A percentile compares a stretch with the other conserved stretches of the same genome.
Conservation (phyloP, 495 filamentous ascomycete genomes). For the Talaromyces borbonicus region DNA sequence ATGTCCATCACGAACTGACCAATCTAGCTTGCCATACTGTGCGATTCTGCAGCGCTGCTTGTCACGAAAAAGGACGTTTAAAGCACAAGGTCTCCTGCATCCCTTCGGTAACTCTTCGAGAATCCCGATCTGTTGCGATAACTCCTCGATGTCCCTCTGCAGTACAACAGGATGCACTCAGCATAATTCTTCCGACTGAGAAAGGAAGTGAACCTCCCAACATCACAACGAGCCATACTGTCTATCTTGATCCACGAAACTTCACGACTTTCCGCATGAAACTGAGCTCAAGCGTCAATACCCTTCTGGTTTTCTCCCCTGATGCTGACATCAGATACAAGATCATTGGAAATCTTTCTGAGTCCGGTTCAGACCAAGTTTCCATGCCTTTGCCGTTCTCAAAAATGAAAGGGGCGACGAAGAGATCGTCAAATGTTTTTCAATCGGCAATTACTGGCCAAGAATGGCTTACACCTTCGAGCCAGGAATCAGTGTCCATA, state of each 20-base stretch:
- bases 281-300: conserved; percentile 19
- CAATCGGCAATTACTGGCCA: background rate
- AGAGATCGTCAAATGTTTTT: conserved; percentile 1
- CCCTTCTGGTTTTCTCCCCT: conserved; percentile 19
- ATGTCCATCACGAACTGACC: background rate
- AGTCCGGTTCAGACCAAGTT: background rate
- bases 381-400: background rate
- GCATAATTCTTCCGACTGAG: conserved; percentile 14
- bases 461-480: conserved; percentile 18
- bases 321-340: conserved; percentile 21
- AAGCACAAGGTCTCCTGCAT: conserved; percentile 16
- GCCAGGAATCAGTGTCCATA: conserved; percentile 16
- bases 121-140: conserved; percentile 23
- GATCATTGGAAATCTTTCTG: conserved; percentile 8
- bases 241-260: conserved; percentile 24
- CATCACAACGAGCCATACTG: conserved; percentile 18
- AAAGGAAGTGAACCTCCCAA: conserved; percentile 9
- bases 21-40: conserved; percentile 20
- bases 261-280: conserved; percentile 27
- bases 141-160: conserved; percentile 18
- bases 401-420: conserved; percentile 1
- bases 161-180: conserved; percentile 17
- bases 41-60: conserved; percentile 22
- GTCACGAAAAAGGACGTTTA: conserved; percentile 11
- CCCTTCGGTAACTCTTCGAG: conserved; percentile 20